Evolutionary conservation across 2,329 filamentous ascomycete genomes (phyloP), one percentile per base, ranked within the genome.

Genomic region (Epichloe aotearoae): DNA sequence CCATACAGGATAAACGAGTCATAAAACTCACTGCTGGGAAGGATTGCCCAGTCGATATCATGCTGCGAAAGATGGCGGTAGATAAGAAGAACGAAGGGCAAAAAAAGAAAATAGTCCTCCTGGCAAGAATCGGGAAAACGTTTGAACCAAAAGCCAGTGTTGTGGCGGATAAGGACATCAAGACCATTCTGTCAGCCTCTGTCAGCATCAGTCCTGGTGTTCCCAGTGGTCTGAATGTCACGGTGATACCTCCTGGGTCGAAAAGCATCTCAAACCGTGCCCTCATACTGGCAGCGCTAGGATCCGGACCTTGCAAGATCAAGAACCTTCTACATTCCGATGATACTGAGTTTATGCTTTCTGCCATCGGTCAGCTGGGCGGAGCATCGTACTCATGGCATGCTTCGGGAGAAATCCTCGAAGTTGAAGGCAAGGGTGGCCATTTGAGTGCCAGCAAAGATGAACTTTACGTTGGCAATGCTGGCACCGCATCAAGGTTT

Each of bases 181-280:
- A 84, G 57, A 76, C 95, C 46, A 80, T 94, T 6, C 76, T 98
- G 5, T 93, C 89, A 5, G 81, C 89, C 2, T 85, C 86, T 43
- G 77, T 91, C 47, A 74, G 80, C 44, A 82, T 97, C 7, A 75
- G 74, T 4, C 86, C 89, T 0, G 84, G 86, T 5, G 77, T 95
- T 2, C 78, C 85, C 2, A 67, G 73, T 36, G 70, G 72, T 20
- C 73, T 87, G 11, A 75, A 81, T 33, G 81, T 90, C 38, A 82
- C 82, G 37, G 90, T 95, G 59, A 86, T 81, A 3, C 93, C 93
- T 20, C 93, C 93, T 1, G 93, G 93, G 44, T 97, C 93, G 19
- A 98, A 98, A 73, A 96, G 90, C 66, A 89, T 98, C 52, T 98
- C 93, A 1, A 98, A 98, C 68, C 82, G 93, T 43, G 91, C 94